phyloP scores from a whole-genome alignment of 2,329 filamentous ascomycete species.

The Xenoacremonium recifei region DNA sequence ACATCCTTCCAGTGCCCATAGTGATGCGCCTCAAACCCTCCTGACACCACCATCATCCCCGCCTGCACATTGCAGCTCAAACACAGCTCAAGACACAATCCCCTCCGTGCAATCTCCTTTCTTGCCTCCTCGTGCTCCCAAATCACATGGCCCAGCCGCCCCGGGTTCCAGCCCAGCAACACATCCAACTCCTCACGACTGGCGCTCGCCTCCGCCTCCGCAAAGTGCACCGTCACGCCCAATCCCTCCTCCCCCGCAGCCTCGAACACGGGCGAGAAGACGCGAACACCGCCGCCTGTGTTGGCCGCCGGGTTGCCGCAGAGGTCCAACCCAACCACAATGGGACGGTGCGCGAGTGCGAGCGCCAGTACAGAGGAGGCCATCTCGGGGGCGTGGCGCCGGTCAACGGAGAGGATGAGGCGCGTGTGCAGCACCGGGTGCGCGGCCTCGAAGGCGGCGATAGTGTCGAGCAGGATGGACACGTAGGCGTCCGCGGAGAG shows the following conservation, averaged over 20 bases:
- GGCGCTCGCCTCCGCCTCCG: slow-evolving; percentile 61
- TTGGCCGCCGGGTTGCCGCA: slow-evolving; percentile 66
- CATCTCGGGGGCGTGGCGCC: slow-evolving; percentile 56
- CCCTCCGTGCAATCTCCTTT: slow-evolving; percentile 47
- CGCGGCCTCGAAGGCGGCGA: slow-evolving; percentile 48
- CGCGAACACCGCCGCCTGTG: slow-evolving; percentile 55
- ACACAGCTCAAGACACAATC: slow-evolving; percentile 71
- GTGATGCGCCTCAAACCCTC: slow-evolving; percentile 68
- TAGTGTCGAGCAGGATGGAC: slow-evolving; percentile 61
- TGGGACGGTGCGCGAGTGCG: slow-evolving; percentile 50
- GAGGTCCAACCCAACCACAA: slow-evolving; percentile 73
- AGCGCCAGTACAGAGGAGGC: slow-evolving; percentile 65
- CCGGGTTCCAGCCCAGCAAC: slow-evolving; percentile 64
- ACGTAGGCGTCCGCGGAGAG: slow-evolving; percentile 66
- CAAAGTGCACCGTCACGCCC: slow-evolving; percentile 74
- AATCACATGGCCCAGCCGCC: slow-evolving; percentile 76
- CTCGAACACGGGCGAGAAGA: slow-evolving; percentile 59
- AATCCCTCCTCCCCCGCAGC: slow-evolving; percentile 55
- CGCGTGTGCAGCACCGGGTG: slow-evolving; percentile 52
- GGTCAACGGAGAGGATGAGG: slow-evolving; percentile 74
- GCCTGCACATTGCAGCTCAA: slow-evolving; percentile 79
- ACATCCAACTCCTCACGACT: slow-evolving; percentile 59
- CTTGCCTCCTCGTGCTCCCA: slow-evolving; percentile 64
- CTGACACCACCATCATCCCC: slow-evolving; percentile 67
- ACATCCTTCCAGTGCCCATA: slow-evolving; percentile 70